Conservation (phyloP, 2,329 filamentous ascomycete species). For the Elsinoe ampelina region DNA sequence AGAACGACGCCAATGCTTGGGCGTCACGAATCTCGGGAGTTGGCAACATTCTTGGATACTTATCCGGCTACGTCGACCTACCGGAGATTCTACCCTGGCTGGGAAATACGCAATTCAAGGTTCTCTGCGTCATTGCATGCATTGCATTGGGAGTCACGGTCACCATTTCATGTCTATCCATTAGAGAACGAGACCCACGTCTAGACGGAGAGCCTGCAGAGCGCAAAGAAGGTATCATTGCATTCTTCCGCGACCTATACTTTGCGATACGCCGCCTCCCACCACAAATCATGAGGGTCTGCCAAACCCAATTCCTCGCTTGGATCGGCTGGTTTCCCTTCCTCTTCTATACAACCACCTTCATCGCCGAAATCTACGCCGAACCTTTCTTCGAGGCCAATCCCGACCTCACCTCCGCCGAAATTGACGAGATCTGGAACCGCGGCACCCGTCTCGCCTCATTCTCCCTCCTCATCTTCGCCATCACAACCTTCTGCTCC, state of each 20-base stretch:
- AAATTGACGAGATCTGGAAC: slow-evolving; percentile 75
- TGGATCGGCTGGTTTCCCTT: slow-evolving; percentile 90
- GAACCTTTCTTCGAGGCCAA: slow-evolving; percentile 70
- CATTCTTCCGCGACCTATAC: slow-evolving; percentile 73
- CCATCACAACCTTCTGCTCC: slow-evolving; percentile 69
- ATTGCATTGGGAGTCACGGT: slow-evolving; percentile 63
- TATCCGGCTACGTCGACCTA: slow-evolving; percentile 76
- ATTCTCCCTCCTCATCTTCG: slow-evolving; percentile 80
- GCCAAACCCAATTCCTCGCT: slow-evolving; percentile 54
- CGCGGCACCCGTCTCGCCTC: slow-evolving; percentile 78
- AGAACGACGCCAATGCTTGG: slow-evolving; percentile 91
- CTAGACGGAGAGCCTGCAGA: slow-evolving; percentile 55
- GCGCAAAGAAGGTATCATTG: slow-evolving; percentile 55
- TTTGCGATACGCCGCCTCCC: slow-evolving; percentile 69
- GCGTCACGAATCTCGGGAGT: slow-evolving; percentile 76
- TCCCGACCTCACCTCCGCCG: slow-evolving; percentile 63
- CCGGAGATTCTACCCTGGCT: slow-evolving; percentile 67
- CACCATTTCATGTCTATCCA: slow-evolving; percentile 55
- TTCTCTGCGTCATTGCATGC: slow-evolving; percentile 77
- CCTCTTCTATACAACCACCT: slow-evolving; percentile 89
- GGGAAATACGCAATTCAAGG: slow-evolving; percentile 84
- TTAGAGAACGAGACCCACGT: slow-evolving; percentile 73
- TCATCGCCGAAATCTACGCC: slow-evolving; percentile 85
- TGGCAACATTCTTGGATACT: slow-evolving; percentile 83
- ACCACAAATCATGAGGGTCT: slow-evolving; percentile 72